phyloP scores from a whole-genome alignment of 2,329 filamentous ascomycete genomes.

The Capronia epimyces region DNA sequence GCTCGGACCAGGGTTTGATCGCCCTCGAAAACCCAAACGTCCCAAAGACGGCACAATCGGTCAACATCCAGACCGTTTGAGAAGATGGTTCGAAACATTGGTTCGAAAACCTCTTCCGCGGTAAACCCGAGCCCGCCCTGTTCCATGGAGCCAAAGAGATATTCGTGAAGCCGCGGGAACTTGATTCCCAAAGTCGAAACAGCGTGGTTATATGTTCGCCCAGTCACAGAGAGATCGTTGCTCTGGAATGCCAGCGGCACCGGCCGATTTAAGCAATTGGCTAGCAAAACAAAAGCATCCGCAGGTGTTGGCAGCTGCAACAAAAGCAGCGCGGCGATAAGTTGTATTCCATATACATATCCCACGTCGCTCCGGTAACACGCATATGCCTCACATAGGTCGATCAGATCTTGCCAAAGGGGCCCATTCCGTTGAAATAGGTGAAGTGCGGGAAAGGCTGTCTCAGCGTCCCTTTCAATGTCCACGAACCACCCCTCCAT shows the following conservation, averaged over 20 bases:
- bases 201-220: slow-evolving; percentile 52
- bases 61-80: slow-evolving; percentile 50
- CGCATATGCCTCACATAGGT: slow-evolving; percentile 58
- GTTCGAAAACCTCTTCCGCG: slow-evolving; percentile 45
- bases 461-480: slow-evolving; percentile 50
- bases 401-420: slow-evolving; percentile 50
- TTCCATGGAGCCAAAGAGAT: slow-evolving; percentile 41
- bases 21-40: slow-evolving; percentile 58
- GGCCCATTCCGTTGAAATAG: slow-evolving; percentile 53
- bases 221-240: slow-evolving; percentile 51
- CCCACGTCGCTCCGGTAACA: slow-evolving; percentile 60
- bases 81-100: slow-evolving; percentile 52
- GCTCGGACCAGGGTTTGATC: slow-evolving; percentile 47
- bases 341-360: slow-evolving; percentile 56
- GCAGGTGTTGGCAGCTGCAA: slow-evolving; percentile 50
- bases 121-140: slow-evolving; percentile 29
- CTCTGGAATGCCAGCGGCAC: slow-evolving; percentile 58
- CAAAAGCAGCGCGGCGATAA: slow-evolving; percentile 54
- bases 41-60: slow-evolving; percentile 53
- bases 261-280: slow-evolving; percentile 57
- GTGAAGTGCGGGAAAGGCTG: slow-evolving; percentile 54
- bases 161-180: slow-evolving; percentile 49
- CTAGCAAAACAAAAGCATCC: slow-evolving; percentile 54
- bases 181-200: slow-evolving; percentile 55
- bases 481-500: slow-evolving; percentile 50